These are phyloP conservation scores for Malassezia yamatoensis DNA, from an alignment of 1,284 basidiomycete genomes.

Conservation along the genomic window DNA sequence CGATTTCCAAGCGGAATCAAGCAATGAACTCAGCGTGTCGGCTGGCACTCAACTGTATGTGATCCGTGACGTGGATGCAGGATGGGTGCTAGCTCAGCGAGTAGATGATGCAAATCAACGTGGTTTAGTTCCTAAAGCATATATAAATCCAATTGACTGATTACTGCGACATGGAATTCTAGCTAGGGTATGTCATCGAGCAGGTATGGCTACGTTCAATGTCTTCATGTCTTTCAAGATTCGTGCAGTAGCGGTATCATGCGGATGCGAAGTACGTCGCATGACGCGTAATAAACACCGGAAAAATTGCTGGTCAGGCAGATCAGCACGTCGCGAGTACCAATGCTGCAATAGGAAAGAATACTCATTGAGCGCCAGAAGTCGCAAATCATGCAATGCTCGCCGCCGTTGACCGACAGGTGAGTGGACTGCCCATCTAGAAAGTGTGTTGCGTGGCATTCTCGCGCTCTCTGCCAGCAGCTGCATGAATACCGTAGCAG, in stretches of 20 bases:
- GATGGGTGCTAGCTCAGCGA: conserved; percentile 12
- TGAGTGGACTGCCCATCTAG: neutral
- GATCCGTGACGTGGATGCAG: neutral
- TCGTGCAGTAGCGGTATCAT: conserved; percentile 5
- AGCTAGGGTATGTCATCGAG: neutral
- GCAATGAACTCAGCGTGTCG: conserved; percentile 16
- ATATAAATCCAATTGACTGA: neutral
- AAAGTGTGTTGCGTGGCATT: neutral
- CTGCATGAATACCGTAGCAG: conserved; percentile 29
- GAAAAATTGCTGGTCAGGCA: conserved; percentile 7
- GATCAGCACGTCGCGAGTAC: neutral
- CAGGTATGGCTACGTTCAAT: neutral
- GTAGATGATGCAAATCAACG: neutral
- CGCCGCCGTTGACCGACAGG: neutral
- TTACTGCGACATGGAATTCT: neutral
- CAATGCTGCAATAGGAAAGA: conserved; percentile 14
- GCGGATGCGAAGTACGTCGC: neutral
- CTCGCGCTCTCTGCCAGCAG: conserved; percentile 14
- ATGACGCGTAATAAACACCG: conserved; percentile 8
- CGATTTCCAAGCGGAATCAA: conserved; percentile 13
- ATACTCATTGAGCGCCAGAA: conserved; percentile 13
- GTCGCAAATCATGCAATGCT: neutral
- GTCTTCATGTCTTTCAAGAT: conserved; percentile 5
- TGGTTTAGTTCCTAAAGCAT: conserved; percentile 15
- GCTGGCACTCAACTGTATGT: conserved; percentile 7